These are phyloP conservation scores for Sugiyamaella pinicola DNA, from an alignment of 1,139 yeast genomes.

Conservation along the genomic window DNA sequence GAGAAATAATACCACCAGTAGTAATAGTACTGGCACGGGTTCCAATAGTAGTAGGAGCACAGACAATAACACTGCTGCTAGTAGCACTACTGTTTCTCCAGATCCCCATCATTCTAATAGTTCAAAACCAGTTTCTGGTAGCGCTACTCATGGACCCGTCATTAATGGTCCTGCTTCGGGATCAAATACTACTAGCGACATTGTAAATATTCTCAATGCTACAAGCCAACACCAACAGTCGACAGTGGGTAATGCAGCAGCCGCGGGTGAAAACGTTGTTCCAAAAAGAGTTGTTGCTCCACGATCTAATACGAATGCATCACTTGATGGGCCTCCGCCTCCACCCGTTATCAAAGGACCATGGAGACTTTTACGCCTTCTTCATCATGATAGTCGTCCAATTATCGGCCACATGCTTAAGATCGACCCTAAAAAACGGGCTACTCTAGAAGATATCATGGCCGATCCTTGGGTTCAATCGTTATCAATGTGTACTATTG, in stretches of 20 bases:
- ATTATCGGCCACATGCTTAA: conserved; percentile 73
- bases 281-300: neutral
- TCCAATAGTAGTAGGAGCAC: neutral
- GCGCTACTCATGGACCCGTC: conserved; percentile 12
- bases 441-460: conserved; percentile 66
- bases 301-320: conserved; percentile 7
- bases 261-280: conserved; percentile 6
- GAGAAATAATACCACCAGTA: conserved; percentile 39
- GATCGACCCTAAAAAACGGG: conserved; percentile 67
- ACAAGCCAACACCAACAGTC: conserved; percentile 11
- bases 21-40: conserved; percentile 24
- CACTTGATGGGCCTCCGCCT: conserved; percentile 27
- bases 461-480: conserved; percentile 70
- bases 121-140: neutral
- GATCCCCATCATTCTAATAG: neutral
- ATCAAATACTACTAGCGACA: conserved; percentile 6
- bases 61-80: neutral
- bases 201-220: conserved; percentile 18
- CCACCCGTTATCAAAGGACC: conserved; percentile 61
- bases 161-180: neutral
- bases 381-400: conserved; percentile 85
- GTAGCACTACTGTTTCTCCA: neutral
- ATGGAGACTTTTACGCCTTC: conserved; percentile 77
- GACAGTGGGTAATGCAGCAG: conserved; percentile 15
- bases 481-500: conserved; percentile 52